Percentiles rank a stretch among this genome's conserved stretches.
phyloP scores from a whole-genome alignment of 1,139 yeast genomes.

The Spencermartinsiella ligniputridi region DNA sequence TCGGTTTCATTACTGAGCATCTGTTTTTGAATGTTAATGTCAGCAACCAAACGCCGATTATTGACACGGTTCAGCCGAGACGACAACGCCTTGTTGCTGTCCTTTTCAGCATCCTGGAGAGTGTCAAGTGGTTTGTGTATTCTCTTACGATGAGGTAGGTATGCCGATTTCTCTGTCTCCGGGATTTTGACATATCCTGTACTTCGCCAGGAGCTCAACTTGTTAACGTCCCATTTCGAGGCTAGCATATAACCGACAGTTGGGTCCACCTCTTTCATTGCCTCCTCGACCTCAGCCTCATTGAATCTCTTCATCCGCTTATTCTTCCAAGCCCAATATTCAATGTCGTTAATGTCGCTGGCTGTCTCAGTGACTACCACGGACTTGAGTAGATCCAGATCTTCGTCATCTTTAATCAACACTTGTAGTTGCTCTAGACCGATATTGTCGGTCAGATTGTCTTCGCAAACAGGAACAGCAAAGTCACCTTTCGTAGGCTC shows the following conservation, averaged over 20 bases:
- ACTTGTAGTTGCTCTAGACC: slow-evolving; percentile 52
- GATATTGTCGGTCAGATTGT: slow-evolving; percentile 34
- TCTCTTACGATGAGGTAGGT: slow-evolving; percentile 73
- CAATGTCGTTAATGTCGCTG: slow-evolving; percentile 40
- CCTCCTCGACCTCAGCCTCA: slow-evolving; percentile 24
- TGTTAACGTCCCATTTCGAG: neutral
- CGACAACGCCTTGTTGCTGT: slow-evolving; percentile 40
- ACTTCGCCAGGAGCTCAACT: slow-evolving; percentile 56
- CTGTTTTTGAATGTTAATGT: slow-evolving; percentile 75
- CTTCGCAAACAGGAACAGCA: slow-evolving; percentile 53
- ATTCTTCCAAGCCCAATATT: slow-evolving; percentile 68
- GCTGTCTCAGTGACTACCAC: slow-evolving; percentile 25
- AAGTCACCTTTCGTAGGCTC: slow-evolving; percentile 19
- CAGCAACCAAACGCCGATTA: slow-evolving; percentile 87
- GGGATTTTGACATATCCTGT: slow-evolving; percentile 72
- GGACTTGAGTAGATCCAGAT: slow-evolving; percentile 45
- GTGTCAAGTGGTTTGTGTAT: slow-evolving; percentile 40
- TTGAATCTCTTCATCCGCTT: slow-evolving; percentile 31
- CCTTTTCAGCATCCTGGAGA: slow-evolving; percentile 37
- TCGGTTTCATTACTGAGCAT: slow-evolving; percentile 80
- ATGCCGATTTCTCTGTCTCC: slow-evolving; percentile 67
- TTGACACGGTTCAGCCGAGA: slow-evolving; percentile 87
- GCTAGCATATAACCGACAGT: neutral
- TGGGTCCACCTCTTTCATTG: slow-evolving; percentile 3
- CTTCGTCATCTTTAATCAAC: slow-evolving; percentile 70